Conservation (phyloP, 768 basidiomycete genomes). For the Psilocybe sp. region DNA sequence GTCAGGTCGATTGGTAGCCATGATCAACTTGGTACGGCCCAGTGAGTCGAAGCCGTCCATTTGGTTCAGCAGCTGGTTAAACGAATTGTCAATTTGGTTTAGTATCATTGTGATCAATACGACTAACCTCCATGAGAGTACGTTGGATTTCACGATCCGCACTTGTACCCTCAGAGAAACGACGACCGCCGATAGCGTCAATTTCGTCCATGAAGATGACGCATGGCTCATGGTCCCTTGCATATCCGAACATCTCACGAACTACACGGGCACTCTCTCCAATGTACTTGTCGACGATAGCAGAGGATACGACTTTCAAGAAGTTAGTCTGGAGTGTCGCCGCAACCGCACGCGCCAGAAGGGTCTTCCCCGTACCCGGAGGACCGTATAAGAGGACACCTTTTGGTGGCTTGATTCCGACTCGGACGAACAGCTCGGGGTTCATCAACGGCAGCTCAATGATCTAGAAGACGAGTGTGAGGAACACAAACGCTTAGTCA, state of each 20-base stretch:
- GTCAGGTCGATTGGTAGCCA: conserved; percentile 99
- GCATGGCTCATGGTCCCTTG: conserved; percentile 95
- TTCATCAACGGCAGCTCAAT: conserved; percentile 94
- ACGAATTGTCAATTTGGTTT: neutral
- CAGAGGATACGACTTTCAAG: conserved; percentile 97
- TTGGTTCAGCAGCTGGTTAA: conserved; percentile 85
- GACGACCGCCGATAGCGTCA: conserved; percentile 92
- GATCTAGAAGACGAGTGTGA: conserved; percentile 46
- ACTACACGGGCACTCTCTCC: conserved; percentile 96
- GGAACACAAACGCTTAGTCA: neutral
- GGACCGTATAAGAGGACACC: conserved; percentile 96
- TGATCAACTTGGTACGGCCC: conserved; percentile 93
- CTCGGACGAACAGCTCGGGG: conserved; percentile 92
- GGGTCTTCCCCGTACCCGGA: conserved; percentile 94
- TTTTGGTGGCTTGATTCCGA: conserved; percentile 95
- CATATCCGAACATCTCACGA: conserved; percentile 99
- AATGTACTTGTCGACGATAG: conserved; percentile 98
- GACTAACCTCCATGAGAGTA: conserved; percentile 86
- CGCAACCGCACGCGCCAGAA: conserved; percentile 93
- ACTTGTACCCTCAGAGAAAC: conserved; percentile 91
- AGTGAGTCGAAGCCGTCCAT: conserved; percentile 99
- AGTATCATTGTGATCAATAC: neutral
- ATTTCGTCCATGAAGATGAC: conserved; percentile 99
- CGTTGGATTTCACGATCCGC: conserved; percentile 99
- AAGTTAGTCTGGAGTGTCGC: conserved; percentile 95